A percentile compares a stretch with the other conserved stretches of the same genome.
Conservation (phyloP, 352 stramenopile species). For the Pythium dissotocum region DNA sequence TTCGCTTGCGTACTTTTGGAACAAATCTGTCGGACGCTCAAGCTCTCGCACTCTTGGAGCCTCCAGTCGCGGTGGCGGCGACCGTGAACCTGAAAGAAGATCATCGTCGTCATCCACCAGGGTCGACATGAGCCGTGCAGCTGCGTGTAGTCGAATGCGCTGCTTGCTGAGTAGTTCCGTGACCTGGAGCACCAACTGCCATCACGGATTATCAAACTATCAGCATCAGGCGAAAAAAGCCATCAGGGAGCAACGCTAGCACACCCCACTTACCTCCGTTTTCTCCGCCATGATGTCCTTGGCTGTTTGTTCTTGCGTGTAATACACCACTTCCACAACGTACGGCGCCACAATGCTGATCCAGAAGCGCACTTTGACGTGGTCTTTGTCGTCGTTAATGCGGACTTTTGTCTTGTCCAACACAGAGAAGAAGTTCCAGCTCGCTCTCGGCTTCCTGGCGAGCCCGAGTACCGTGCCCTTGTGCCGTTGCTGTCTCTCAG, state of each 20-base stretch:
- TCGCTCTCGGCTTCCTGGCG: conserved; percentile 36
- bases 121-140: conserved; percentile 5
- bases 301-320: conserved; percentile 67
- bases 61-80: conserved; percentile 12
- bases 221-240: not conserved
- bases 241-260: not conserved
- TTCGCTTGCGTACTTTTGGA: conserved; percentile 30
- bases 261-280: conserved; percentile 42
- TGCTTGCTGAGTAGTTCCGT: conserved; percentile 45
- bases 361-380: conserved; percentile 53
- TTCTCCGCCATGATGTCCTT: conserved; percentile 67
- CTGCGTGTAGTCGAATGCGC: conserved; percentile 31
- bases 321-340: conserved; percentile 74
- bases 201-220: not conserved
- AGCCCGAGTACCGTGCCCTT: conserved; percentile 50
- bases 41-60: not conserved
- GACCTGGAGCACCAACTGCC: conserved; percentile 48
- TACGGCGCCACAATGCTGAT: conserved; percentile 72
- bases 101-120: not conserved
- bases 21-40: conserved; percentile 17
- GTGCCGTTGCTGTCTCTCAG: conserved; percentile 27
- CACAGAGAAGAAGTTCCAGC: conserved; percentile 47
- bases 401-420: conserved; percentile 44
- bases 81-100: not conserved
- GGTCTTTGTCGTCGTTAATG: conserved; percentile 28